Conservation (phyloP, 148 eudicot genomes). For the Agrostemma githago region DNA sequence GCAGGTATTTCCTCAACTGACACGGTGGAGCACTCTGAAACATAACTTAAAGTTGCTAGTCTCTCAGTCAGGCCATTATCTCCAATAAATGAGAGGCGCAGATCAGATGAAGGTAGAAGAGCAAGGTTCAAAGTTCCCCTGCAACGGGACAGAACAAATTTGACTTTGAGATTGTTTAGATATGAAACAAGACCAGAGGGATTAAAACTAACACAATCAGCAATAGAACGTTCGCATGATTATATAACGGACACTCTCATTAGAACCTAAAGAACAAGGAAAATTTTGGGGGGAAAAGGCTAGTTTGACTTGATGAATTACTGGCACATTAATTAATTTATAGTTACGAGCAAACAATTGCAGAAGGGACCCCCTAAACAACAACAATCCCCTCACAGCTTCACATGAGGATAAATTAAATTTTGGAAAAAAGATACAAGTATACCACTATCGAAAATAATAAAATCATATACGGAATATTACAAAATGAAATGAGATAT, state of each 20-base stretch:
- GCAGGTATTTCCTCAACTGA: conserved; percentile 57
- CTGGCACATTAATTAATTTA: not conserved
- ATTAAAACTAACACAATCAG: not conserved
- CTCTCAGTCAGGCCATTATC: conserved; percentile 70
- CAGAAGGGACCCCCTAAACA: not conserved
- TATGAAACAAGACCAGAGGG: conserved; percentile 2
- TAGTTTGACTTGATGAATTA: not conserved
- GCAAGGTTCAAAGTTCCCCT: conserved; percentile 78
- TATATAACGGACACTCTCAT: not conserved
- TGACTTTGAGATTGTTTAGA: conserved; percentile 3
- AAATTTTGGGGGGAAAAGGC: not conserved
- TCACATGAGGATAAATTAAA: not conserved
- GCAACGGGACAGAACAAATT: conserved; percentile 20
- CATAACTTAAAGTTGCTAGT: conserved; percentile 48
- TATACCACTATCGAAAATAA: not conserved
- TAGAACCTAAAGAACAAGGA: not conserved
- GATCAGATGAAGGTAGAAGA: conserved; percentile 79
- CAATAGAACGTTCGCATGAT: not conserved
- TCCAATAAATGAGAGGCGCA: conserved; percentile 71
- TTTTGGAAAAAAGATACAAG: not conserved
- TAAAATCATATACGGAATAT: no score
- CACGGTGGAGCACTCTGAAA: conserved; percentile 39
- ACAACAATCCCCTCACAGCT: not conserved
- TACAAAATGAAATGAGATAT: not conserved
- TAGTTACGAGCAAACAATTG: not conserved